These are phyloP conservation scores for Yamadazyma insecticola DNA, from an alignment of 805 yeast genomes.

Conservation along the genomic window DNA sequence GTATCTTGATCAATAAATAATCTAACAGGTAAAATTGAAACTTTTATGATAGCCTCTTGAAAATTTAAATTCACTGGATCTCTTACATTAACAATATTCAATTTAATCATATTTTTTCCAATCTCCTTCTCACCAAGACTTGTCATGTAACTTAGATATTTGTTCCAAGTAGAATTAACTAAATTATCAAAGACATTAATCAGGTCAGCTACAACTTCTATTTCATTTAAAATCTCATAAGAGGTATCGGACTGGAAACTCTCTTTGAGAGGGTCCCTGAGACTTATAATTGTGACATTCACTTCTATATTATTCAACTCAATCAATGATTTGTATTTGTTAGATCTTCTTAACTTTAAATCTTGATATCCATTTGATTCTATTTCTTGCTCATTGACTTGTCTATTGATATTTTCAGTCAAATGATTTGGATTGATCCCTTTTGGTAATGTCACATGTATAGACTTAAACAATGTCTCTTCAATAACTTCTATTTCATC, in stretches of 20 bases:
- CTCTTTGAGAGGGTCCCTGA: constrained; percentile 41
- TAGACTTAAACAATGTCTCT: constrained; percentile 73
- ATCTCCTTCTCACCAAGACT: constrained; percentile 67
- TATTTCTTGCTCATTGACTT: constrained; percentile 21
- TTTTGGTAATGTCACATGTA: constrained; percentile 59
- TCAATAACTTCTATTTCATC: constrained; percentile 35
- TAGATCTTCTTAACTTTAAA: constrained; percentile 62
- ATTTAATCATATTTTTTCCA: constrained; percentile 57
- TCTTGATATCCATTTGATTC: constrained; percentile 26
- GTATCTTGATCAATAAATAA: constrained; percentile 93
- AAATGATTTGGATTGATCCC: constrained; percentile 43
- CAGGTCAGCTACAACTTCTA: constrained; percentile 31
- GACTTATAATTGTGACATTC: constrained; percentile 40
- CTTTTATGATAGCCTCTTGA: constrained; percentile 55
- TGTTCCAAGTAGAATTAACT: constrained; percentile 88
- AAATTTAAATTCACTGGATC: constrained; percentile 65
- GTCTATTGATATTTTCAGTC: constrained; percentile 50
- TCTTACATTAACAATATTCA: constrained; percentile 53
- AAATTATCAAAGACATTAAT: constrained; percentile 41
- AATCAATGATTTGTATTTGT: constrained; percentile 51
- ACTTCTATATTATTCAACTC: constrained; percentile 53
- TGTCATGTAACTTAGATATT: constrained; percentile 65
- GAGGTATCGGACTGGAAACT: constrained; percentile 22
- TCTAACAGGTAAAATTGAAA: constrained; percentile 66
- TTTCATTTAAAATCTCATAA: constrained; percentile 44